phyloP scores from a whole-genome alignment of 352 stramenopile species.

The Phytophthora europaea region DNA sequence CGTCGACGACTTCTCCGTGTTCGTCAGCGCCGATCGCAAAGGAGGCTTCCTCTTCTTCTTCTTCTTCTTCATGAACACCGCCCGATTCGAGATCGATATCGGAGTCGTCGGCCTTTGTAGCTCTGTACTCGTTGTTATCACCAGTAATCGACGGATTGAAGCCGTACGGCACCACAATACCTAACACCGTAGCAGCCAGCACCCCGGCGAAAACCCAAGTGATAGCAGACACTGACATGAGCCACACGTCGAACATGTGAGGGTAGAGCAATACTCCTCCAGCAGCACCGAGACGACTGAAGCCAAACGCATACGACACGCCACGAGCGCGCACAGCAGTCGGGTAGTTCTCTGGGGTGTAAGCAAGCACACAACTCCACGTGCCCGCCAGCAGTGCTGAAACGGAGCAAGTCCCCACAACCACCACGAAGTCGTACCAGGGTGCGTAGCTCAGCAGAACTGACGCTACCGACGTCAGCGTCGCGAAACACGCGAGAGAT shows the following conservation, averaged over 20 bases:
- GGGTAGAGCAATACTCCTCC: slow-evolving; percentile 37
- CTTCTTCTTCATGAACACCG: not conserved
- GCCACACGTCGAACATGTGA: slow-evolving; percentile 46
- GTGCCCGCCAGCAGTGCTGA: slow-evolving; percentile 25
- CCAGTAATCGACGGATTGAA: slow-evolving; percentile 8
- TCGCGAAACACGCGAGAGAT: slow-evolving; percentile 25
- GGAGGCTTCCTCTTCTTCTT: not conserved
- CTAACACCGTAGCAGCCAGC: slow-evolving; percentile 23
- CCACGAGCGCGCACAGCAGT: slow-evolving; percentile 31
- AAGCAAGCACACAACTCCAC: slow-evolving; percentile 36
- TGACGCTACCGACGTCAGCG: slow-evolving; percentile 4
- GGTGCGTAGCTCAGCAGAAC: slow-evolving; percentile 40
- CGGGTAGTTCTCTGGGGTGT: slow-evolving; percentile 31
- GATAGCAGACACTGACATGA: slow-evolving; percentile 37
- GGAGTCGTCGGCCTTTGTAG: slow-evolving; percentile 4
- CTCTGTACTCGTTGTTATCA: not conserved
- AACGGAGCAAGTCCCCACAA: slow-evolving; percentile 26
- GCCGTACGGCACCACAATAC: slow-evolving; percentile 32
- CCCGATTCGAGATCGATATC: slow-evolving; percentile 24
- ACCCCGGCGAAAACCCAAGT: slow-evolving; percentile 42
- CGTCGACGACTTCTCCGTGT: not conserved
- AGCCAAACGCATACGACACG: slow-evolving; percentile 36
- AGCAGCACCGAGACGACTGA: slow-evolving; percentile 28
- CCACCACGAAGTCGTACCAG: slow-evolving; percentile 34
- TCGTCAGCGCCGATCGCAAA: slow-evolving; percentile 7